Evolutionary conservation across 2,329 filamentous ascomycete genomes (phyloP), one percentile per base, ranked within the genome.

Genomic region (Talaromyces piceae): DNA sequence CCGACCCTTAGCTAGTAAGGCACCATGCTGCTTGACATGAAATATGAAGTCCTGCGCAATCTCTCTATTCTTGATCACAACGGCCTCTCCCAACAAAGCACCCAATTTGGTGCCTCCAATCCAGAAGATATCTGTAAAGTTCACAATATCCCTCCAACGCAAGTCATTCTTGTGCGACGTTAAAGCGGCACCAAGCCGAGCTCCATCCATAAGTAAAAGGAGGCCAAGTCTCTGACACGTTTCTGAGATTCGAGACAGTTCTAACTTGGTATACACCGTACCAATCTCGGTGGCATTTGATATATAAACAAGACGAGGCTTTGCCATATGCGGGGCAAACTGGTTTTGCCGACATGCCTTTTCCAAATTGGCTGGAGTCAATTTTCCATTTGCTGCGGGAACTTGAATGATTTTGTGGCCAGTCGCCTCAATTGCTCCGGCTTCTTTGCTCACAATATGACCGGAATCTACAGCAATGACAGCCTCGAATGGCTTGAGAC

Each of bases 31-130:
- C 53, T 78, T 78, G 57, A 78, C 64, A 53, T 76, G 74, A 54
- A 77, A 77, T 45, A 72, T 71, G 52, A 75, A 78, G 28, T 75
- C 76, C 4, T 70, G 63, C 0, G 74, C 71, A 0, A 78, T 60
- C 1, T 49, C 41, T 4, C 53, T 49, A 25, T 73, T 64, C 46
- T 75, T 75, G 23, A 78, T 72, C 0, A 78, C 68, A 5, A 78
- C 71, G 1, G 75, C 76, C 53, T 78, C 76, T 1, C 76, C 76
- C 3, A 78, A 65, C 3, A 78, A 57, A 0, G 75, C 74, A 1
- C 76, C 76, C 54, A 75, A 75, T 55, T 78, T 78, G 4, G 76
- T 78, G 0, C 76, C 76, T 3, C 76, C 76, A 31, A 78, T 77
- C 76, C 76, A 78, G 62, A 78, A 78, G 18, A 78, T 74, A 50